Evolutionary conservation across 176 grass and related monocot species (phyloP), one percentile per base, ranked within the genome.

Genomic region (Hyparrhenia diplandra): DNA sequence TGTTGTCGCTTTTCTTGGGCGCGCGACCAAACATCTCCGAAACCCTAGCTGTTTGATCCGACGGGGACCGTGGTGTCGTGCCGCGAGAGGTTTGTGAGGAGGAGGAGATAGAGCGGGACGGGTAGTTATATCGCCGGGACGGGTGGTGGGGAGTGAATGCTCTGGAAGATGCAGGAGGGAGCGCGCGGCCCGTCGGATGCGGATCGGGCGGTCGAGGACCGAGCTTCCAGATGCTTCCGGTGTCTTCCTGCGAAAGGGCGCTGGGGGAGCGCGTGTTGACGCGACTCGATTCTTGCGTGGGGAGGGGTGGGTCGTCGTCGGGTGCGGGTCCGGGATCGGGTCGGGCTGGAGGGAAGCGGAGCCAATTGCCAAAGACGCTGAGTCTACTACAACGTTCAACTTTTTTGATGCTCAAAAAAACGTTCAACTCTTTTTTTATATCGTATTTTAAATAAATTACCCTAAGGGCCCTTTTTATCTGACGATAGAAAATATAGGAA

Each of bases 1-100:
- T 97, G 86, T 78, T 97, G 71, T 97, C 81, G 78, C 94, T 97
- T 83, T 91, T 91, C 88, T 91, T 97, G 86, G 94, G 94, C 81
- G 84, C 88, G 81, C 91, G 77, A 9, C 90, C 90, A 43, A 97
- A 97, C 91, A 97, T 97, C 80, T 16, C 20, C 47, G 64, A 78
- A 81, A 90, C 83, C 83, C 83, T 90, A 74, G 73, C 21, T 32
- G 83, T 1, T 78, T 2, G 71, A 76, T 89, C 82, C 87, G 71
- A 41, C 14, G 78, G 28, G 17, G 1, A 6, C 17, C 78, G 73
- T 25, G 16, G 59, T 9, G 47, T 16, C 47, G 18, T 18, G 52
- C 37, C 23, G 8, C 8, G 28, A 36, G 25, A 55, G 24, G 60
- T 85, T 84, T 77, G 71, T 51, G 83, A 12, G 71, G 74, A 46